Conservation (phyloP, 2,329 filamentous ascomycete genomes). For the Shiraia bambusicola region DNA sequence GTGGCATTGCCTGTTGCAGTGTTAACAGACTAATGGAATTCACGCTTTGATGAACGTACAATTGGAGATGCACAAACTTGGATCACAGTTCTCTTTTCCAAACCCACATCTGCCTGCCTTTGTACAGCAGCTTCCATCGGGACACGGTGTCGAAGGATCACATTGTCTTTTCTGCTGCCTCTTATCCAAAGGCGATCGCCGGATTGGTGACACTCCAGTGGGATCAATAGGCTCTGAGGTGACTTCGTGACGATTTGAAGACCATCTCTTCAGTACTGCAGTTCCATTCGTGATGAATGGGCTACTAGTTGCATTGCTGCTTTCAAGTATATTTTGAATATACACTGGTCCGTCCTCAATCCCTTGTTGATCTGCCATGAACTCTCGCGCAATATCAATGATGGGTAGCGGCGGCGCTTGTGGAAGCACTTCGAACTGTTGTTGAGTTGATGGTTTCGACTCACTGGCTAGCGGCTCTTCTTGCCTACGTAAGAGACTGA, state of each 20-base stretch:
- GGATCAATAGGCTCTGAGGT: background rate
- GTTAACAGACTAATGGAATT: too few relatives aligned
- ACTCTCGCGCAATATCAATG: conserved; percentile 1
- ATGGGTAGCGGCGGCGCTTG: background rate
- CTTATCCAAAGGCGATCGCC: background rate
- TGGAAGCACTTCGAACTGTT: background rate
- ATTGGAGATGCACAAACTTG: background rate
- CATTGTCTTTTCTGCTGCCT: background rate
- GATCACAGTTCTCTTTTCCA: conserved; percentile 1
- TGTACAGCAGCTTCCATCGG: background rate
- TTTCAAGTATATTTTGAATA: background rate
- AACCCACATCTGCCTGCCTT: background rate
- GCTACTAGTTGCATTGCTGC: background rate
- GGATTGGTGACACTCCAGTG: background rate
- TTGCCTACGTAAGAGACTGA: background rate
- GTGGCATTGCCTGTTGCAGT: conserved; percentile 2
- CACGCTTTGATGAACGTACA: background rate
- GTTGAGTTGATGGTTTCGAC: background rate
- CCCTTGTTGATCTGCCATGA: background rate
- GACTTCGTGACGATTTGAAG: background rate
- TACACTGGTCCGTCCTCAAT: background rate
- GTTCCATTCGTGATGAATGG: background rate
- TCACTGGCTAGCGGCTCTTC: background rate
- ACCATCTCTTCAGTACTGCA: background rate
- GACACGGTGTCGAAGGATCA: background rate